These are phyloP conservation scores for Phytophthora brassicae DNA, from an alignment of 352 stramenopile genomes.

Conservation along the genomic window DNA sequence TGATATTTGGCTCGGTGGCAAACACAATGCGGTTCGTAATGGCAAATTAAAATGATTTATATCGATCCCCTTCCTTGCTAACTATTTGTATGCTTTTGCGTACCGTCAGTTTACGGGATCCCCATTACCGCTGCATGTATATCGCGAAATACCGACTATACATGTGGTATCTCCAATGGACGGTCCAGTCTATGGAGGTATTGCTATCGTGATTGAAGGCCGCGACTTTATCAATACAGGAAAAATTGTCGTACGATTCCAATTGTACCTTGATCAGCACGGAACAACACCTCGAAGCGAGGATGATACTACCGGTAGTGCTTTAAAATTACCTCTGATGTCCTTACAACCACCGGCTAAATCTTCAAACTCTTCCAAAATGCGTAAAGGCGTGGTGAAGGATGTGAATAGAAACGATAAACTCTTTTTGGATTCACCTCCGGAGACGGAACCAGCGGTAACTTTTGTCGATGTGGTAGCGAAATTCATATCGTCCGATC, in stretches of 20 bases:
- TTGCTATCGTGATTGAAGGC: conserved; percentile 60
- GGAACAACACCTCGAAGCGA: conserved; percentile 11
- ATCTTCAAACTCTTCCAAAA: conserved; percentile 5
- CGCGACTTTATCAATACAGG: conserved; percentile 64
- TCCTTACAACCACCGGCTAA: background rate
- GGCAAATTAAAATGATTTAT: background rate
- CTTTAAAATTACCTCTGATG: background rate
- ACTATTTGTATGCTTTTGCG: background rate
- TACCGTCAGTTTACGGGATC: conserved; percentile 54
- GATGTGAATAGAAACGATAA: background rate
- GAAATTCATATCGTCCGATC: conserved; percentile 53
- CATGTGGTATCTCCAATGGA: conserved; percentile 57
- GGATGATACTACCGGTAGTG: conserved; percentile 9
- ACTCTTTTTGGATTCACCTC: background rate
- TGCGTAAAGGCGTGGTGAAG: conserved; percentile 4
- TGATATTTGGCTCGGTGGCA: conserved; percentile 63
- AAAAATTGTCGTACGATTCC: conserved; percentile 62
- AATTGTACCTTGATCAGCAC: conserved; percentile 35
- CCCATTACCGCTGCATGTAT: conserved; percentile 56
- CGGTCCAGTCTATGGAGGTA: conserved; percentile 75
- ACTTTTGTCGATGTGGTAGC: conserved; percentile 25
- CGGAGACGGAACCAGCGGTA: background rate
- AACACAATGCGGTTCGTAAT: conserved; percentile 45
- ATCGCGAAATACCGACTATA: conserved; percentile 44
- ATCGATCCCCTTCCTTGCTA: background rate